Evolutionary conservation across 352 stramenopile genomes (phyloP).

Genomic region (Globisporangium abappressorium): DNA sequence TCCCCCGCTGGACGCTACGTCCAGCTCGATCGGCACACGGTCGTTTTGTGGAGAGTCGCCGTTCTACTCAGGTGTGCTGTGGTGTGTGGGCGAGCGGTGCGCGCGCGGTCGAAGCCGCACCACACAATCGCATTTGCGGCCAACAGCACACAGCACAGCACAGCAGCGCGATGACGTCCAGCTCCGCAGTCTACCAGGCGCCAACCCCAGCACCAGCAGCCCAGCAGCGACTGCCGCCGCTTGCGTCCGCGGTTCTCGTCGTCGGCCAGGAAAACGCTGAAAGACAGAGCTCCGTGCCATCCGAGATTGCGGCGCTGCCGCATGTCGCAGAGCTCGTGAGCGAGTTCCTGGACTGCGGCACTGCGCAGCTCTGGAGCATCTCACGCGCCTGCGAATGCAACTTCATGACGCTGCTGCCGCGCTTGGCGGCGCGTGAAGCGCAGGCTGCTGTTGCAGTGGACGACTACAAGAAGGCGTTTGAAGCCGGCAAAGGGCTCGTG

Average conservation of each 20-base stretch:
- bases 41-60: neutral
- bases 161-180: neutral
- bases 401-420: conserved; percentile 19
- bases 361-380: neutral
- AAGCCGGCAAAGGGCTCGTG: neutral
- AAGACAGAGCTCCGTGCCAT: conserved; percentile 1
- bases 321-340: neutral
- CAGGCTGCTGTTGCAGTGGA: neutral
- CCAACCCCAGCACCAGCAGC: neutral
- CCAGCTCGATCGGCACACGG: neutral
- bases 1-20: neutral
- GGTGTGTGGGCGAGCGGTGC: no score
- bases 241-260: neutral
- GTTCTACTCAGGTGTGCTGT: neutral
- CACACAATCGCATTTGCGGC: neutral
- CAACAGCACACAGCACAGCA: neutral
- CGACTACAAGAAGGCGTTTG: neutral
- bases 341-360: neutral
- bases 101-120: neutral
- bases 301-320: neutral
- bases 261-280: neutral
- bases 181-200: no score
- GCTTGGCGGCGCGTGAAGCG: conserved; percentile 14
- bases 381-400: neutral
- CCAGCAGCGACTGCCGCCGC: neutral